Evolutionary conservation across 2,329 filamentous ascomycete genomes (phyloP).

Genomic region (Nigrospora osmanthi): DNA sequence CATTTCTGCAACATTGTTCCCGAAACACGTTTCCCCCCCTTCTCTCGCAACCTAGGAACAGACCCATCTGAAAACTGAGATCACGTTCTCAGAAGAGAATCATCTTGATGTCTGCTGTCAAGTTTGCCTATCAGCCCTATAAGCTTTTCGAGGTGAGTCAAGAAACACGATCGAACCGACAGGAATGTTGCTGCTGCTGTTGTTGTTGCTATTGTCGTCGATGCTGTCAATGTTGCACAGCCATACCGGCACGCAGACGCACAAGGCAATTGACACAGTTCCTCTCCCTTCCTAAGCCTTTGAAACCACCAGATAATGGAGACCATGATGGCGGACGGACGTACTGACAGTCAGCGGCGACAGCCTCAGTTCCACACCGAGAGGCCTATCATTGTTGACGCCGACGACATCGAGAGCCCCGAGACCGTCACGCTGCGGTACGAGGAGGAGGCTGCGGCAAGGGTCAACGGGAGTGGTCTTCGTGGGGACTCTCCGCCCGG

Average conservation of each 20-base stretch:
- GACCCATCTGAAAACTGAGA: constrained; percentile 17
- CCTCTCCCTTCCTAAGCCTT: background rate
- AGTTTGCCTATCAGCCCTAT: constrained; percentile 47
- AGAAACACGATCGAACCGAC: constrained; percentile 4
- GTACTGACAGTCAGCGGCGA: constrained; percentile 9
- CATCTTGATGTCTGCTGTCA: constrained; percentile 51
- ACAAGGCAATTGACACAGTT: background rate
- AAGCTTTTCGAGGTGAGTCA: constrained; percentile 53
- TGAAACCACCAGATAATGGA: too few species aligned
- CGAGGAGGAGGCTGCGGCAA: constrained; percentile 45
- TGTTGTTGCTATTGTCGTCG: too few species aligned
- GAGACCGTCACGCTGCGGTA: constrained; percentile 48
- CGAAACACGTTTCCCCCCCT: constrained; percentile 27
- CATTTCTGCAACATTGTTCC: constrained; percentile 21
- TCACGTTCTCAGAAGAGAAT: constrained; percentile 13
- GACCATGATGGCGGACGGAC: background rate
- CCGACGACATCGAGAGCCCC: constrained; percentile 46
- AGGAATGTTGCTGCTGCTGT: too few species aligned
- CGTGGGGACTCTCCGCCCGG: constrained; percentile 48
- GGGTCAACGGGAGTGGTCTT: constrained; percentile 44
- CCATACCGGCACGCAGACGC: background rate
- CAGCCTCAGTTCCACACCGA: constrained; percentile 47
- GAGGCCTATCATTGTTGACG: constrained; percentile 49
- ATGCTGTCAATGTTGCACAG: background rate
- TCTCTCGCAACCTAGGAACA: constrained; percentile 17